Evolutionary conservation across 257 asterid genomes (phyloP), one percentile per base, ranked within the genome.

Genomic region (Scutellaria minor): DNA sequence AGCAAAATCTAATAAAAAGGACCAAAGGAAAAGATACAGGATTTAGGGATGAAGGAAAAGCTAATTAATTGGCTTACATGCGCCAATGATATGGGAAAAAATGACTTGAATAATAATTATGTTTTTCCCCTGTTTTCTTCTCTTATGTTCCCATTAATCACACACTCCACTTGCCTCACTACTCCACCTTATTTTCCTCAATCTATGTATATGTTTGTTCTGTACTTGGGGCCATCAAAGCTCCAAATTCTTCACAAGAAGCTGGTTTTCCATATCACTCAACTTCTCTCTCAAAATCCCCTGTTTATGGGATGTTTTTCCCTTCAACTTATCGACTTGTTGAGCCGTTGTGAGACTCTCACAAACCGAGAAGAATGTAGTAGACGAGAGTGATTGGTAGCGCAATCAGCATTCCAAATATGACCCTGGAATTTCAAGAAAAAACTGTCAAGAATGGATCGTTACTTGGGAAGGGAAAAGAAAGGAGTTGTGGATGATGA

Each of bases 331-430:
- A 11, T 20, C 5, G 14, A 18, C 35, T 15, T 24, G 4, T 47
- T 8, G 39, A 13, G 13, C 41, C 11, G 7, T 3, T 4, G 13
- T 42, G 41, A 20, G 13, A 66, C 9, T 42, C 40, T 70, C 66
- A 81, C 27, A 87, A 68, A 6, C 92, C 93, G 40, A 87, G 88
- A 44, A 87, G 79, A 47, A 87, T 87, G 59, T 87, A 87, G 75
- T 87, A 87, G 45, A 85, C 86, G 40, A 87, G 84, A 41, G 93
- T 87, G 59, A 87, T 87, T 7, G 93, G 93, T 5, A 87, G 58
- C 1, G 93, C 93, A 37, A 87, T 87, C 75, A 87, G 18, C 90
- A 87, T 87, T 11, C 90, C 90, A 4, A 87, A 87, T 54, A 89
- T 89, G 74, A 86, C 92, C 80, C 92, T 88, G 89, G 9, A 66